Evolutionary conservation across 768 basidiomycete species (phyloP).

Genomic region (Rhizopogon vinicolor): DNA sequence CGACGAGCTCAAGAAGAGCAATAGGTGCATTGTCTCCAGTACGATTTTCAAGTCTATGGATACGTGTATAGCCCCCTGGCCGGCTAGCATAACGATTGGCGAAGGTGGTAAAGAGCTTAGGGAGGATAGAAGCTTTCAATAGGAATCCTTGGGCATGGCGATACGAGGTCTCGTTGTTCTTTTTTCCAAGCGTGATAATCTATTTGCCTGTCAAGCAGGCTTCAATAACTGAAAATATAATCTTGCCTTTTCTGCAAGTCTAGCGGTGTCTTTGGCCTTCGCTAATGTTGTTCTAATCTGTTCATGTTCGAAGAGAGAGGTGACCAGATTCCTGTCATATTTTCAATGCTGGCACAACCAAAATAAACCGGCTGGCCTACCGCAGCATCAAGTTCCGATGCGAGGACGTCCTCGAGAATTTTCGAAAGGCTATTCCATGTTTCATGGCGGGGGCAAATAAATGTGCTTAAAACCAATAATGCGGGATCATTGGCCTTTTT

Average conservation of each 20-base stretch:
- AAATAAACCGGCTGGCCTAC: constrained; percentile 35
- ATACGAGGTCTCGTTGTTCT: constrained; percentile 65
- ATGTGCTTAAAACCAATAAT: too few species aligned
- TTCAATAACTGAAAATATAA: background rate
- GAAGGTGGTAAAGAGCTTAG: constrained; percentile 82
- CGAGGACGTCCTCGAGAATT: constrained; percentile 86
- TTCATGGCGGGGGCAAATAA: constrained; percentile 54
- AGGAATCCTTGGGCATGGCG: constrained; percentile 75
- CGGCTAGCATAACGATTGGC: constrained; percentile 76
- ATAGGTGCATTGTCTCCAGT: constrained; percentile 90
- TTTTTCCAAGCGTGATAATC: constrained; percentile 93
- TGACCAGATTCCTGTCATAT: constrained; percentile 76
- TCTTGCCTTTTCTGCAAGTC: constrained; percentile 86
- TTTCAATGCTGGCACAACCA: constrained; percentile 3
- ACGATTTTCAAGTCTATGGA: constrained; percentile 88
- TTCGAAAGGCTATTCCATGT: constrained; percentile 91
- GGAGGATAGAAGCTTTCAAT: constrained; percentile 62
- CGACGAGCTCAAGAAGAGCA: constrained; percentile 92
- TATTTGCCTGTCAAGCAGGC: constrained; percentile 21
- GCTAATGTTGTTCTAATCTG: constrained; percentile 94
- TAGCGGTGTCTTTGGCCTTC: constrained; percentile 88
- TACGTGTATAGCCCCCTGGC: constrained; percentile 92
- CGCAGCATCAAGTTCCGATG: constrained; percentile 92
- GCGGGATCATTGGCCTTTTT: too few species aligned
- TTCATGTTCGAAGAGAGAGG: constrained; percentile 91